Conservation (phyloP, 1,139 yeast species). For the Scheffersomyces quercinus region DNA sequence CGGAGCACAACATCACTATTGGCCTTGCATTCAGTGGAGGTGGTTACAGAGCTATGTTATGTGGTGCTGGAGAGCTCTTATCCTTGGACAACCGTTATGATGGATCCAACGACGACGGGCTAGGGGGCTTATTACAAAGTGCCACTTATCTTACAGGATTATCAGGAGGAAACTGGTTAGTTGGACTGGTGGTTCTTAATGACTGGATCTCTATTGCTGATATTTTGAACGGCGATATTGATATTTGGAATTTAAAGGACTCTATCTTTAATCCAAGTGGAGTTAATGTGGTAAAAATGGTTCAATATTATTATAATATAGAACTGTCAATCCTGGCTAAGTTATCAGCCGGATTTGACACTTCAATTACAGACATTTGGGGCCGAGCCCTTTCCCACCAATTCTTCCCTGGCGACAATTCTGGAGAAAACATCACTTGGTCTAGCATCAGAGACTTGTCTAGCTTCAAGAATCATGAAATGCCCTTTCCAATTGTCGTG, state of each 20-base stretch:
- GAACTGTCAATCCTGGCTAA: slow-evolving; percentile 31
- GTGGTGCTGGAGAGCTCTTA: slow-evolving; percentile 43
- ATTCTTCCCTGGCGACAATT: slow-evolving; percentile 25
- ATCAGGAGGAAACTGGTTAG: slow-evolving; percentile 48
- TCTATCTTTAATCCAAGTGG: slow-evolving; percentile 44
- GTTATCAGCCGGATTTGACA: slow-evolving; percentile 35
- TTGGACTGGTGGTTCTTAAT: slow-evolving; percentile 40
- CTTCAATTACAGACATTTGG: slow-evolving; percentile 46
- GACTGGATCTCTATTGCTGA: slow-evolving; percentile 41
- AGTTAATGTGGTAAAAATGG: slow-evolving; percentile 33
- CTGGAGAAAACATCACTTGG: slow-evolving; percentile 41
- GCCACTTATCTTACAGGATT: slow-evolving; percentile 42
- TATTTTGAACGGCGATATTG: slow-evolving; percentile 23
- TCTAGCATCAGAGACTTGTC: slow-evolving; percentile 30
- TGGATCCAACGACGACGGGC: slow-evolving; percentile 25
- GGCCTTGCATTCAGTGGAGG: slow-evolving; percentile 50
- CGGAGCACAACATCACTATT: slow-evolving; percentile 36
- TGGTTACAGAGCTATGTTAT: slow-evolving; percentile 47
- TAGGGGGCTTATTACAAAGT: slow-evolving; percentile 44
- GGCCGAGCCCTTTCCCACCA: slow-evolving; percentile 44
- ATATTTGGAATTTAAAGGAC: slow-evolving; percentile 43
- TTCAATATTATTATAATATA: slow-evolving; percentile 33
- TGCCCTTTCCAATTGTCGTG: slow-evolving; percentile 45
- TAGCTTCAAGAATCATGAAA: slow-evolving; percentile 30
- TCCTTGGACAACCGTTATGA: slow-evolving; percentile 36